Evolutionary conservation across 805 yeast genomes (phyloP), one percentile per base, ranked within the genome.

Genomic region (Nakazawaea peltata): DNA sequence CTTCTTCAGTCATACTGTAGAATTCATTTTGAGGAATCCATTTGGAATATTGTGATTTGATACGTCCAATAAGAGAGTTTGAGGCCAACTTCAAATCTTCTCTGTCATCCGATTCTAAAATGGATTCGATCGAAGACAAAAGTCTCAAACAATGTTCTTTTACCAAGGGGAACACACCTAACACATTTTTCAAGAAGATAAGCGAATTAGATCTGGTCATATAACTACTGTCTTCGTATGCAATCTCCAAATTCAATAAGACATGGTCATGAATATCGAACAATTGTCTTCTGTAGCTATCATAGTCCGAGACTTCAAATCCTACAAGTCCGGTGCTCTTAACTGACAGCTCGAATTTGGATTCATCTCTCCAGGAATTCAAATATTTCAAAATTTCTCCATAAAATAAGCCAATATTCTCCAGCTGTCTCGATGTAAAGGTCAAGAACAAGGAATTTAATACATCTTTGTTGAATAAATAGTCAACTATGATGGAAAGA

Each of bases 51-150:
- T 76, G 63, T 1, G 84, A 72, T 38, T 69, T 71, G 17, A 81
- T 55, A 41, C 77, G 77, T 0, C 86, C 88, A 34, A 72, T 59
- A 34, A 82, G 63, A 2, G 92, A 88, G 52, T 67, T 74, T 0
- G 86, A 76, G 1, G 95, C 79, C 24, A 88, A 60, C 48, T 74
- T 81, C 46, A 88, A 67, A 55, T 88, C 97, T 36, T 83, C 88
- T 43, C 97, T 69, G 3, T 58, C 50, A 43, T 88, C 97, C 0
- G 53, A 48, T 4, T 53, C 42, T 6, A 72, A 49, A 15, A 82
- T 71, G 1, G 48, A 45, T 21, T 71, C 65, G 23, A 88, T 59
- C 9, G 64, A 54, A 4, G 53, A 57, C 6, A 67, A 54, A 2
- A 87, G 49, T 5, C 49, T 39, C 36, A 71, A 74, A 23, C 86